A percentile compares a stretch with the other conserved stretches of the same genome.
Conservation (phyloP, 2,329 filamentous ascomycete genomes). For the Cordyceps cicadae region DNA sequence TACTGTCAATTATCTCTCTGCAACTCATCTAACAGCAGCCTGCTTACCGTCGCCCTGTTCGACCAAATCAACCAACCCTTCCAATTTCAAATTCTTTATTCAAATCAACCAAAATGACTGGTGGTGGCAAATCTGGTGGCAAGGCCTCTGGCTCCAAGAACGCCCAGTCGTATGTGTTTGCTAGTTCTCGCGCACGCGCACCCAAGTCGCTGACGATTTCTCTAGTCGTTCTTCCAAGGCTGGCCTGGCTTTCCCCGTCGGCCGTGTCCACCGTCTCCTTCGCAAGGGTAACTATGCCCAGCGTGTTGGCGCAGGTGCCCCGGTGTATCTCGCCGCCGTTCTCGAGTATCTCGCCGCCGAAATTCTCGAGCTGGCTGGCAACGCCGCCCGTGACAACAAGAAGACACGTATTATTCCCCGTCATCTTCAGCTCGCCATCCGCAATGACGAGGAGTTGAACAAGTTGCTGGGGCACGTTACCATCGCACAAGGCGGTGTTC, state of each 20-base stretch:
- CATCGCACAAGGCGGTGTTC: conserved; percentile 93
- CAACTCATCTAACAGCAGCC: conserved; percentile 23
- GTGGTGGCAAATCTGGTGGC: conserved; percentile 99
- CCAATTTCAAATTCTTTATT: conserved; percentile 22
- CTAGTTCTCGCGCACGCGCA: background rate
- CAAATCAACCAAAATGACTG: conserved; percentile 83
- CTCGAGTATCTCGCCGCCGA: conserved; percentile 98
- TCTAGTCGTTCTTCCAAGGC: conserved; percentile 94
- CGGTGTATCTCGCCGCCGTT: conserved; percentile 93
- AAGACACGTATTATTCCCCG: conserved; percentile 99
- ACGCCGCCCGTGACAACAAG: conserved; percentile 99
- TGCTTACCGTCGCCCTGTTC: conserved; percentile 12
- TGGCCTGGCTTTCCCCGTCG: conserved; percentile 96
- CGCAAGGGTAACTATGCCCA: conserved; percentile 99
- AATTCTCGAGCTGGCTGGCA: conserved; percentile 97
- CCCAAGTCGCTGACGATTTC: conserved; percentile 5
- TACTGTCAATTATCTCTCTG: conserved; percentile 31
- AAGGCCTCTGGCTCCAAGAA: conserved; percentile 99
- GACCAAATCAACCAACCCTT: conserved; percentile 11
- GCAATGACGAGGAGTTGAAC: conserved; percentile 99
- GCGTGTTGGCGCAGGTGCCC: conserved; percentile 97
- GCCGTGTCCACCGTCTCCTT: conserved; percentile 97
- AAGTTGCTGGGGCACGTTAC: conserved; percentile 94
- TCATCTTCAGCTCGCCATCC: conserved; percentile 97
- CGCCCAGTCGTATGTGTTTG: conserved; percentile 83